Evolutionary conservation across 352 stramenopile genomes (phyloP), one percentile per base, ranked within the genome.

Genomic region (Phytophthora foliorum): DNA sequence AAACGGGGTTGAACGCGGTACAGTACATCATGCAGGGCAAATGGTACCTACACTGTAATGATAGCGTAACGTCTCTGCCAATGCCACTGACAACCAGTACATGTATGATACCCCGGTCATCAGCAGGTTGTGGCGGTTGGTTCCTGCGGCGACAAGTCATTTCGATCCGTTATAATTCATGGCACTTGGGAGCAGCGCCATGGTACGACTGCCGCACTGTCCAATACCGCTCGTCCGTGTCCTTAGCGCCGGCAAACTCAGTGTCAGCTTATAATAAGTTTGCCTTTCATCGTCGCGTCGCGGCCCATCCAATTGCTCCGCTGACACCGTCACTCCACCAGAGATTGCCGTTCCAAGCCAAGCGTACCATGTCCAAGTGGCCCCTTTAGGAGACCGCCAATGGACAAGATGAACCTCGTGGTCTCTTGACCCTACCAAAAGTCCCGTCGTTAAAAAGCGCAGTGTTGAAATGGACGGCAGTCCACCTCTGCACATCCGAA

Each of bases 131-230:
- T 29, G 25, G 25, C 6, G 25, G 25, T 29, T 29, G 25, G 25
- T 29, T 29, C 25, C 25, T 29, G 6, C 25, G 25, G 25, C 25
- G 25, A 29, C 25, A 29, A 3, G 3, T 13, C 32, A 38, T 38
- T 38, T n/a, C 22, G 5, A 38, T 25, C 7, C 46, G 46, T 41
- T 7, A 22, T 32, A 32, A 10, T 32, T 10, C 29, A 32, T 32
- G 29, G 25, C 25, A 53, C 34, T 17, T n/a, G 24, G 13, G 9
- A 29, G 7, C 17, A 29, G 25, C n/a, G 5, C 19, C 7, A 21
- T 27, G 42, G 45, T 0, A 69, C 59, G 52, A 53, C 19, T 25
- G 34, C 46, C 32, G 60, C 53, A 70, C 67, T 74, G 59, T 70
- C 67, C 67, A 67, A 61, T 64, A 54, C 45, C 14, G 25, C 55